Evolutionary conservation across 352 stramenopile genomes (phyloP).

Genomic region (Pythium periplocum): DNA sequence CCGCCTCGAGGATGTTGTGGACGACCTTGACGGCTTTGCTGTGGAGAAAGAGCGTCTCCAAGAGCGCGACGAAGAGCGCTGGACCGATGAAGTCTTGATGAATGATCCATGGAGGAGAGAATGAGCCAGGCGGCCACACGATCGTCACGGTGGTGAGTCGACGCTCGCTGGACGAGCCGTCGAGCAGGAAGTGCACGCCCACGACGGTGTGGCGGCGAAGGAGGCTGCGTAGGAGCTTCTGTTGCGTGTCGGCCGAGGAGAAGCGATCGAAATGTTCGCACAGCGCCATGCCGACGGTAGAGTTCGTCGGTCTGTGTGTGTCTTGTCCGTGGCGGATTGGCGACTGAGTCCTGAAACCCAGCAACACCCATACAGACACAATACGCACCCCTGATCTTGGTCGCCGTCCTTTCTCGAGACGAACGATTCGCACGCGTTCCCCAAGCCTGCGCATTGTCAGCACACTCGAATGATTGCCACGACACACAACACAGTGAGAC

Average conservation of each 20-base stretch:
- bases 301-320: too few species aligned
- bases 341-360: too few species aligned
- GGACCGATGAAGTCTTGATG: slow-evolving; percentile 8
- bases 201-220: slow-evolving; percentile 6
- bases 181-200: slow-evolving; percentile 7
- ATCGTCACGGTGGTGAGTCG: slow-evolving; percentile 10
- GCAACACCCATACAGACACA: too few species aligned
- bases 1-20: slow-evolving; percentile 5
- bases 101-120: slow-evolving; percentile 10
- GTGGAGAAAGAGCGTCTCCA: slow-evolving; percentile 14
- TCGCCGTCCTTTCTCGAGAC: too few species aligned
- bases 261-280: slow-evolving; percentile 6
- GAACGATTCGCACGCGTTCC: too few species aligned
- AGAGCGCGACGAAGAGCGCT: slow-evolving; percentile 6
- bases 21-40: slow-evolving; percentile 10
- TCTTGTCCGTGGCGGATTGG: too few species aligned
- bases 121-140: slow-evolving; percentile 5
- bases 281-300: slow-evolving; percentile 2
- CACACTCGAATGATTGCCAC: too few species aligned
- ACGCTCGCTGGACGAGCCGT: neutral
- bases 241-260: neutral
- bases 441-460: too few species aligned
- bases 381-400: too few species aligned
- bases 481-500: too few species aligned
- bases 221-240: slow-evolving; percentile 8